These are phyloP conservation scores for Talaromyces pinophilus DNA, from an alignment of 2,329 filamentous ascomycete species.

Conservation along the genomic window DNA sequence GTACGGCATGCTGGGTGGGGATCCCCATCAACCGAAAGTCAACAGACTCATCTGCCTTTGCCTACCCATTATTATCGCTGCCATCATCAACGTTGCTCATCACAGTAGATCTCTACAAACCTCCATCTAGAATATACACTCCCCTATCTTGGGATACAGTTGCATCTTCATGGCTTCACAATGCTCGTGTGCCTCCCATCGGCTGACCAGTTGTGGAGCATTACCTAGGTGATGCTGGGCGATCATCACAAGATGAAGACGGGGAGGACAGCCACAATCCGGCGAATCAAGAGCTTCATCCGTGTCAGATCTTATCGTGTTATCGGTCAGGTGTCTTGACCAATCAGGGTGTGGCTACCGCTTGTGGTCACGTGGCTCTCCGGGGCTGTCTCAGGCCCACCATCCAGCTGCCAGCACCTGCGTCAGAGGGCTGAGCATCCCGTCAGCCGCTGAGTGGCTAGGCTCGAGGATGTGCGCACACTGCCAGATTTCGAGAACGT, in stretches of 20 bases:
- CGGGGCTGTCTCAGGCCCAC: not conserved
- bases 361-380: not conserved
- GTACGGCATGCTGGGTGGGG: not conserved
- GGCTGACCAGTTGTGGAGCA: slow-evolving; percentile 11
- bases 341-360: slow-evolving; percentile 1
- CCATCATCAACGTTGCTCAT: not conserved
- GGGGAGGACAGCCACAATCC: not conserved
- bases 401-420: not conserved
- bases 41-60: not conserved
- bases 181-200: slow-evolving; percentile 14
- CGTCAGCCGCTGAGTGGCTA: not conserved
- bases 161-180: not conserved
- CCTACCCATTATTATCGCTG: not conserved
- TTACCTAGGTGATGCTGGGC: not conserved
- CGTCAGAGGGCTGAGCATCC: slow-evolving; percentile 8
- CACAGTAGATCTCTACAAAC: not conserved
- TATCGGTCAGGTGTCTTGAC: slow-evolving; percentile 11
- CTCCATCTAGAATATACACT: not conserved
- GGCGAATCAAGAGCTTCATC: slow-evolving; percentile 3
- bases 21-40: not conserved
- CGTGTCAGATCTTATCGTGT: slow-evolving; percentile 21
- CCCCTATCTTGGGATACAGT: not conserved
- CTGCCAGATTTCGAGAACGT: not conserved
- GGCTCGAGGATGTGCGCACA: not conserved
- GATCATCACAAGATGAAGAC: slow-evolving; percentile 9